Evolutionary conservation across 2,329 filamentous ascomycete genomes (phyloP), one percentile per base, ranked within the genome.

Genomic region (Balansia obtecta): DNA sequence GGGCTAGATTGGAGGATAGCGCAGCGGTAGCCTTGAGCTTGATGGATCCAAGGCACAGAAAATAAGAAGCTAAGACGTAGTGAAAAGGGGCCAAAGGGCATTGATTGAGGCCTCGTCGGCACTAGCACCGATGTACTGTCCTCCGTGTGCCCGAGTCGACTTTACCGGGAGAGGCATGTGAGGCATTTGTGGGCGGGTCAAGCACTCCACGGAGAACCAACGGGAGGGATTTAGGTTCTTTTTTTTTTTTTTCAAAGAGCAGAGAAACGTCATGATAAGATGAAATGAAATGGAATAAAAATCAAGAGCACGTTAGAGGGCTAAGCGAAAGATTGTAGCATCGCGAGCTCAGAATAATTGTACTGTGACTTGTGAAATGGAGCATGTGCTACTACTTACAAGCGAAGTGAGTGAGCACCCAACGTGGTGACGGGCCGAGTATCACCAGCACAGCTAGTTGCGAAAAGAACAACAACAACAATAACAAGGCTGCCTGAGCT

Each of bases 181-280:
- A 27, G 22, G 22, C 22, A 27, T 27, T 3, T 27, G 27, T 18
- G 39, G n/a, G 39, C 30, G 20, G 13, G 63, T 61, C 27, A 44
- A 39, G 13, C 61, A 65, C 27, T 44, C 42, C 42, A 32, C 32
- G 42, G 8, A 32, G 42, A 44, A 32, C 11, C n/a, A 44, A 44
- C 22, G 20, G 22, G 32, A 32, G 20, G 32, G 5, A n/a, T 44
- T 44, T 44, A 22, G 22, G 12, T 22, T 12, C 9, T 44, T 18
- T 44, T n/a, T 12, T n/a, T 44, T 18, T 44, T n/a, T 11, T 7
- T 27, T 12, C 10, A 11, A 20, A 32, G 16, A 41, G 16, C 39
- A 12, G 39, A 16, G 8, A 18, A 41, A 15, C 7, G 34, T 7
- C 34, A 37, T 12, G 15, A 37, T 37, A 22, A 22, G 4, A 22